Evolutionary conservation across 257 asterid genomes (phyloP).

Genomic region (Gentiana macrophylla): DNA sequence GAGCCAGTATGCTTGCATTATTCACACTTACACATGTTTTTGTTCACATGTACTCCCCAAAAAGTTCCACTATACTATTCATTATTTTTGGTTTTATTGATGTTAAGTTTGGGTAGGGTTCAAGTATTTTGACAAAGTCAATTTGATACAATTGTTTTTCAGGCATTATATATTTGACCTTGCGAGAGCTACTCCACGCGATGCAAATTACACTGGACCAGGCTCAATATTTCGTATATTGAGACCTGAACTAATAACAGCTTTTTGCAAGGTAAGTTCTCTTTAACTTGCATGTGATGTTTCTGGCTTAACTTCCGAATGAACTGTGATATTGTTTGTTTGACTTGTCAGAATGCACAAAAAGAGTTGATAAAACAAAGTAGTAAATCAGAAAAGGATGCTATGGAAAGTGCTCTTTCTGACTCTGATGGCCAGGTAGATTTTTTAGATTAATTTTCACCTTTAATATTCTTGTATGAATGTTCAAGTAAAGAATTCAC

Average conservation of each 20-base stretch:
- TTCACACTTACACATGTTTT: too few species aligned
- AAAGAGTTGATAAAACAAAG: constrained; percentile 35
- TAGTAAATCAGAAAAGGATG: constrained; percentile 27
- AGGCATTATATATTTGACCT: constrained; percentile 92
- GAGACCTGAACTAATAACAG: constrained; percentile 80
- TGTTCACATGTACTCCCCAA: too few species aligned
- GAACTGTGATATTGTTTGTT: neutral
- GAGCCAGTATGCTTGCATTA: too few species aligned
- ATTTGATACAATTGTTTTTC: constrained; percentile 3
- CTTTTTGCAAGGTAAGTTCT: constrained; percentile 67
- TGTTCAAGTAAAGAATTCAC: constrained; percentile 11
- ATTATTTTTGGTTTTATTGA: too few species aligned
- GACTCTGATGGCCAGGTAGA: constrained; percentile 31
- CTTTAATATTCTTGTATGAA: neutral
- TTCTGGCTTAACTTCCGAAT: neutral
- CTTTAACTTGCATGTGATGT: constrained; percentile 1
- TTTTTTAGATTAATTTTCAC: constrained; percentile 1
- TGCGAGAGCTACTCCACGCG: constrained; percentile 99
- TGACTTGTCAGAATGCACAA: constrained; percentile 45
- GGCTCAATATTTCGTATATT: constrained; percentile 84
- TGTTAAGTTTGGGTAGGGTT: too few species aligned
- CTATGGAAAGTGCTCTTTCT: constrained; percentile 28
- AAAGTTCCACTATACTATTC: too few species aligned
- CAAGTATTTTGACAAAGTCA: too few species aligned
- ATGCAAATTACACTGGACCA: constrained; percentile 70